A percentile compares a stretch with the other conserved stretches of the same genome.
phyloP scores from a whole-genome alignment of 129 eudicot genomes.

The Tanacetum coccineum region DNA sequence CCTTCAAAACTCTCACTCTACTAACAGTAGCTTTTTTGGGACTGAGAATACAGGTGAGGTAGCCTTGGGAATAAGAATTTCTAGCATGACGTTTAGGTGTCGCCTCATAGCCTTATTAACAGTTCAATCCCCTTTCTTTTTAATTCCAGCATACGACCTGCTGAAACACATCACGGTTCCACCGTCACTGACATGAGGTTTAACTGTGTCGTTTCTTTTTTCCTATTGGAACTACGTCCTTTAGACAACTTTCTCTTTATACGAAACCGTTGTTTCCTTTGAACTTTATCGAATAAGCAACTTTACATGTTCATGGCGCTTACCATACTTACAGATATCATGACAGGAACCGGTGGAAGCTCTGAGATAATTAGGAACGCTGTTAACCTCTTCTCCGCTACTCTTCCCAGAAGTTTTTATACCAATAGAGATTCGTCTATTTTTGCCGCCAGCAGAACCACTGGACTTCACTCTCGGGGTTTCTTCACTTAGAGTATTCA shows the following conservation, averaged over 20 bases:
- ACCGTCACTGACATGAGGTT: constrained; percentile 27
- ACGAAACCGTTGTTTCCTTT: constrained; percentile 15
- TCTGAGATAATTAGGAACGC: constrained; percentile 68
- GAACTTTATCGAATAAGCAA: constrained; percentile 20
- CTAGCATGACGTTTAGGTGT: constrained; percentile 28
- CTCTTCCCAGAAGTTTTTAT: constrained; percentile 12
- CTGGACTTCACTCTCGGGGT: constrained; percentile 24
- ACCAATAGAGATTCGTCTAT: constrained; percentile 29
- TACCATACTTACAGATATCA: constrained; percentile 78
- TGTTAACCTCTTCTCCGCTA: constrained; percentile 25
- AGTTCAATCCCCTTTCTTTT: constrained; percentile 23
- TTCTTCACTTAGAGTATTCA: constrained; percentile 24
- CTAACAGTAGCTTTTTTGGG: constrained; percentile 30
- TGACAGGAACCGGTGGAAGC: constrained; percentile 93
- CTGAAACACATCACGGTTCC: constrained; percentile 30
- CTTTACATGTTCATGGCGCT: constrained; percentile 29
- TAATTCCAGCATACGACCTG: constrained; percentile 26
- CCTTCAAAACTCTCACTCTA: constrained; percentile 33
- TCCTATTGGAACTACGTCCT: constrained; percentile 19
- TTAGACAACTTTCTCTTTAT: constrained; percentile 29
- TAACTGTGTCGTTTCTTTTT: constrained; percentile 24
- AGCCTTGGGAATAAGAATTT: constrained; percentile 18
- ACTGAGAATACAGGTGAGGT: constrained; percentile 20
- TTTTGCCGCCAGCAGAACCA: constrained; percentile 29
- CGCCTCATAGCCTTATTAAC: constrained; percentile 20